phyloP scores from a whole-genome alignment of 2,329 filamentous ascomycete genomes.

The Pseudomassariella vexata region DNA sequence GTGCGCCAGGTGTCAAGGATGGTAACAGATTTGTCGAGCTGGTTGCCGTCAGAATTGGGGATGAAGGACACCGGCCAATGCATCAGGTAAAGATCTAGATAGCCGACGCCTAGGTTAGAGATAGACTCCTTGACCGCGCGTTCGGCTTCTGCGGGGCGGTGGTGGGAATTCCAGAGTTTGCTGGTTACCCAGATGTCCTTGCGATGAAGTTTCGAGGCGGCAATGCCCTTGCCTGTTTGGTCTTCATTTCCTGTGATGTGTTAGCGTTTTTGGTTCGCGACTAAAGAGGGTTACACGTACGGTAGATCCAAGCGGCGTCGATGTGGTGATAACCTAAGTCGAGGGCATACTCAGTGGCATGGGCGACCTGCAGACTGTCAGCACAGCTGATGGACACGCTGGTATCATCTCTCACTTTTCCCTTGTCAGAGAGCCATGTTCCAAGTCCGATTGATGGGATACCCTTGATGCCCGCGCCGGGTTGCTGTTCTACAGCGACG shows the following conservation, averaged over 20 bases:
- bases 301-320: slow-evolving; percentile 22
- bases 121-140: slow-evolving; percentile 41
- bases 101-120: slow-evolving; percentile 39
- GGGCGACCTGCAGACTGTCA: slow-evolving; percentile 14
- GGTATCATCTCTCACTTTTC: slow-evolving; percentile 12
- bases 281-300: slow-evolving; percentile 8
- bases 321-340: slow-evolving; percentile 22
- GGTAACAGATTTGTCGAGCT: slow-evolving; percentile 21
- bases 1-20: slow-evolving; percentile 48
- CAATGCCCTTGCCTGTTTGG: slow-evolving; percentile 40
- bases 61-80: slow-evolving; percentile 31
- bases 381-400: too few species aligned
- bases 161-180: slow-evolving; percentile 25
- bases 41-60: slow-evolving; percentile 18
- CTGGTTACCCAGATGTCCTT: slow-evolving; percentile 48
- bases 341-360: slow-evolving; percentile 22
- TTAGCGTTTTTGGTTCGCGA: not conserved
- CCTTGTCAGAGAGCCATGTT: slow-evolving; percentile 22
- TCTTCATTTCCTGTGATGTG: slow-evolving; percentile 36
- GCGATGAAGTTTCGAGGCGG: slow-evolving; percentile 38
- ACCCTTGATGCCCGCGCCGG: slow-evolving; percentile 8
- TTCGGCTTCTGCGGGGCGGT: slow-evolving; percentile 28
- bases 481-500: not conserved
- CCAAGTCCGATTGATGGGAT: slow-evolving; percentile 23
- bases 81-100: slow-evolving; percentile 49